Conservation (phyloP, 768 basidiomycete species). For the Mrakia hoshinonis region DNA sequence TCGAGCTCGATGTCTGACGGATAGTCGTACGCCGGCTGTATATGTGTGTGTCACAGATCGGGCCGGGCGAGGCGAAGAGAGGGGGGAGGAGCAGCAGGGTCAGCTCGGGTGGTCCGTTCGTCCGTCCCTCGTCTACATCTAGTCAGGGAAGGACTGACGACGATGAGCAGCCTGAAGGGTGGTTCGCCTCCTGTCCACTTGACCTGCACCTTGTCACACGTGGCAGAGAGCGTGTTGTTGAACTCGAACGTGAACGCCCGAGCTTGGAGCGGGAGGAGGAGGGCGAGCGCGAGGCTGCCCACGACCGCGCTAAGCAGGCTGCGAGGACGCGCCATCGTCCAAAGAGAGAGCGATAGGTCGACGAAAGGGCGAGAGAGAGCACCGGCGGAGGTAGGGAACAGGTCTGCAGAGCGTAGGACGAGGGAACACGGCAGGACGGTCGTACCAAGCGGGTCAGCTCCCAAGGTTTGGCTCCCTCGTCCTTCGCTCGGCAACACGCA, state of each 20-base stretch:
- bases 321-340: too few relatives aligned
- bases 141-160: neutral
- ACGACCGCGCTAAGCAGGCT: too few relatives aligned
- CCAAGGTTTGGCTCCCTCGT: too few relatives aligned
- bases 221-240: constrained; percentile 19
- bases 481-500: too few relatives aligned
- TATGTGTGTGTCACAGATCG: neutral
- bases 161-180: constrained; percentile 23
- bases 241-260: constrained; percentile 25
- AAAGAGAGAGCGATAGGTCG: too few relatives aligned
- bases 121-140: neutral
- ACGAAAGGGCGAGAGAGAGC: too few relatives aligned
- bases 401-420: too few relatives aligned
- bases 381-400: too few relatives aligned
- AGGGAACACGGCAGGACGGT: too few relatives aligned
- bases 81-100: neutral
- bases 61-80: neutral
- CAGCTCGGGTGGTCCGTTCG: neutral
- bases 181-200: constrained; percentile 20
- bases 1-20: constrained; percentile 10
- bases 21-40: constrained; percentile 23
- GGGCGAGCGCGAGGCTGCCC: too few relatives aligned
- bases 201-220: constrained; percentile 16
- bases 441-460: too few relatives aligned
- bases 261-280: neutral